A percentile compares a stretch with the other conserved stretches of the same genome.
phyloP scores from a whole-genome alignment of 2,329 filamentous ascomycete genomes.

The Aspergillus spinulosporus region DNA sequence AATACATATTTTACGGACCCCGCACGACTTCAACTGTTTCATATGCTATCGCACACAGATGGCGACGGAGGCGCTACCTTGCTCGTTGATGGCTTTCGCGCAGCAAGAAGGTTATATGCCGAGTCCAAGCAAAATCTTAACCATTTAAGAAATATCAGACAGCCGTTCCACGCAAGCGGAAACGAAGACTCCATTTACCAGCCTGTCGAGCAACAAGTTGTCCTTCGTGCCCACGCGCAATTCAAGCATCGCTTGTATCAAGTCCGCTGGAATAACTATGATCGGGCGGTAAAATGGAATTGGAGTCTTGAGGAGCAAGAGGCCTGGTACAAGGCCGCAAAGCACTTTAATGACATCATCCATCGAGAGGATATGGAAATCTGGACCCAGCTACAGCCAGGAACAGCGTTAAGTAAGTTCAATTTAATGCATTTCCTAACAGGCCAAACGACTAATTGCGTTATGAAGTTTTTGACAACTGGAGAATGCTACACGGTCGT shows the following conservation, averaged over 20 bases:
- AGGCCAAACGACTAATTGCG: constrained; percentile 4
- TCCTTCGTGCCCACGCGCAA: constrained; percentile 62
- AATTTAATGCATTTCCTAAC: not conserved
- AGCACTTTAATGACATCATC: constrained; percentile 70
- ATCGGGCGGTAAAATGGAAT: constrained; percentile 68
- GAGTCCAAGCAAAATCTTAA: constrained; percentile 54
- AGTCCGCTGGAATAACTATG: constrained; percentile 91
- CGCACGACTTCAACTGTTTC: constrained; percentile 86
- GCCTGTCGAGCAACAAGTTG: constrained; percentile 68
- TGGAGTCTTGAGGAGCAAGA: constrained; percentile 53
- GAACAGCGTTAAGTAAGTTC: constrained; percentile 69
- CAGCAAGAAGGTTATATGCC: constrained; percentile 60
- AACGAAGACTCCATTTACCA: constrained; percentile 80
- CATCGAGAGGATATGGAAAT: constrained; percentile 66
- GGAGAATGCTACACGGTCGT: constrained; percentile 87
- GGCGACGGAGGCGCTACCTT: constrained; percentile 70
- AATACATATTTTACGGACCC: constrained; percentile 96
- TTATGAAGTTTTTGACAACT: constrained; percentile 83
- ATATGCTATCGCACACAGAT: constrained; percentile 76
- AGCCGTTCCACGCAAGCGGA: constrained; percentile 82
- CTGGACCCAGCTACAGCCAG: constrained; percentile 78
- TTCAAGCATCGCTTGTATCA: constrained; percentile 53
- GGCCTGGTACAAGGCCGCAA: constrained; percentile 78
- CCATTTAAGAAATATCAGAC: constrained; percentile 55
- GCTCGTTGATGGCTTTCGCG: constrained; percentile 82